phyloP scores from a whole-genome alignment of 176 grass and related monocot genomes.

The Lolium multiflorum region DNA sequence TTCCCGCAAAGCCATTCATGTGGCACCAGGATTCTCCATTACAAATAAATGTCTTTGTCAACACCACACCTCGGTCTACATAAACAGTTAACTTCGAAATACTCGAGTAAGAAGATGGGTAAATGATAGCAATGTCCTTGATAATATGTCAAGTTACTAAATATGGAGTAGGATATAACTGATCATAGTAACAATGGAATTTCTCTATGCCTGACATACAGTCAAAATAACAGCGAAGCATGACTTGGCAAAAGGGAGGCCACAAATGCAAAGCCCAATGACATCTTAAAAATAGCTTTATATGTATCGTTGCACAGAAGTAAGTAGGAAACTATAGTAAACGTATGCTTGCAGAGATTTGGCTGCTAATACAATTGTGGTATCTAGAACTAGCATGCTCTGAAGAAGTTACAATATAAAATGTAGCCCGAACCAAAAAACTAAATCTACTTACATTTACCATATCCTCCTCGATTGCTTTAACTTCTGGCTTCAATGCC shows the following conservation, averaged over 20 bases:
- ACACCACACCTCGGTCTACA: not conserved
- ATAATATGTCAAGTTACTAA: constrained; percentile 19
- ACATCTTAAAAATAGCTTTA: not conserved
- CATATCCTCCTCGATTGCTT: constrained; percentile 57
- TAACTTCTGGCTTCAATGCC: constrained; percentile 73
- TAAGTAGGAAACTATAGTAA: constrained; percentile 11
- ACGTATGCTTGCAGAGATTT: not conserved
- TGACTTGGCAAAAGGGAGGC: not conserved
- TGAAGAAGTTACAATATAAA: constrained; percentile 21
- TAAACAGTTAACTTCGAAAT: constrained; percentile 6
- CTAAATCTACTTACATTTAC: constrained; percentile 56
- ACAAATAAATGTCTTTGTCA: not conserved
- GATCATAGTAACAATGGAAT: not conserved
- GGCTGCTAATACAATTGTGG: not conserved
- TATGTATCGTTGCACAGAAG: constrained; percentile 14
- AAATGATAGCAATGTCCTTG: not conserved
- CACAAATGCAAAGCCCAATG: constrained; percentile 15
- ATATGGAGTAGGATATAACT: not conserved
- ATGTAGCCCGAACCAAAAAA: constrained; percentile 13
- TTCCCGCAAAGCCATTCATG: not conserved
- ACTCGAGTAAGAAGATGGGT: not conserved
- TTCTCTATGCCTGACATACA: constrained; percentile 19
- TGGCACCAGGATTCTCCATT: not conserved
- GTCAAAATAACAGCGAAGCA: constrained; percentile 16
- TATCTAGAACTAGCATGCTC: not conserved